Conservation (phyloP, 805 yeast species). For the Ogataea pini region DNA sequence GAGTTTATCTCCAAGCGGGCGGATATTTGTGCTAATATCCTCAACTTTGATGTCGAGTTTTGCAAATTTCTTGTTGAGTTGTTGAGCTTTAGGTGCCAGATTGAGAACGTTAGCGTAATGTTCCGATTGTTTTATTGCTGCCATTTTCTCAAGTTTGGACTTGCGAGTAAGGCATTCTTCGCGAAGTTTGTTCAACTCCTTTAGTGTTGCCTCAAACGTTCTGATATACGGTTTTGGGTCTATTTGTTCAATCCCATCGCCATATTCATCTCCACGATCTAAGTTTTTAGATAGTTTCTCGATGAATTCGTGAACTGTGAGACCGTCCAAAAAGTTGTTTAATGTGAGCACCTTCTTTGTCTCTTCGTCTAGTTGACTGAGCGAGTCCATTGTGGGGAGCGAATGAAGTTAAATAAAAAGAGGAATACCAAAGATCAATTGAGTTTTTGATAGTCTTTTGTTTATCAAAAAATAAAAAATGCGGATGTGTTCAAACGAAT, state of each 20-base stretch:
- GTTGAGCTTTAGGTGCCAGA: conserved; percentile 43
- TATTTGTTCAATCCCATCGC: conserved; percentile 52
- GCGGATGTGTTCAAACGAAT: background rate
- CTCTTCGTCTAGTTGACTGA: conserved; percentile 53
- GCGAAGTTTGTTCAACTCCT: conserved; percentile 63
- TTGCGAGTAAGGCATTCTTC: conserved; percentile 56
- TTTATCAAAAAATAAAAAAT: background rate
- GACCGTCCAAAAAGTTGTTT: conserved; percentile 65
- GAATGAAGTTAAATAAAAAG: background rate
- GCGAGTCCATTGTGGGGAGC: conserved; percentile 22
- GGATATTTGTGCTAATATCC: conserved; percentile 57
- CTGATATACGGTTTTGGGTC: conserved; percentile 96
- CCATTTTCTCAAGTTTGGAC: conserved; percentile 53
- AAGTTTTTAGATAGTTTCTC: conserved; percentile 68
- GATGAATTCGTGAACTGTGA: conserved; percentile 76
- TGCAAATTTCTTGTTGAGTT: conserved; percentile 49
- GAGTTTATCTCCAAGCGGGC: conserved; percentile 69
- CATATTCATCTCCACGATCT: conserved; percentile 49
- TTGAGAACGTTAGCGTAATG: conserved; percentile 69
- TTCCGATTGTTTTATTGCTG: conserved; percentile 58
- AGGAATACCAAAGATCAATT: background rate
- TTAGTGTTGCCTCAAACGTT: conserved; percentile 83
- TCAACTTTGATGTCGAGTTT: conserved; percentile 54
- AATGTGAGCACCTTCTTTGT: conserved; percentile 55
- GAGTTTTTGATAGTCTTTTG: background rate